Percentiles rank a stretch among this genome's conserved stretches.
Conservation (phyloP, 805 yeast genomes). For the Starmera dryadoides region DNA sequence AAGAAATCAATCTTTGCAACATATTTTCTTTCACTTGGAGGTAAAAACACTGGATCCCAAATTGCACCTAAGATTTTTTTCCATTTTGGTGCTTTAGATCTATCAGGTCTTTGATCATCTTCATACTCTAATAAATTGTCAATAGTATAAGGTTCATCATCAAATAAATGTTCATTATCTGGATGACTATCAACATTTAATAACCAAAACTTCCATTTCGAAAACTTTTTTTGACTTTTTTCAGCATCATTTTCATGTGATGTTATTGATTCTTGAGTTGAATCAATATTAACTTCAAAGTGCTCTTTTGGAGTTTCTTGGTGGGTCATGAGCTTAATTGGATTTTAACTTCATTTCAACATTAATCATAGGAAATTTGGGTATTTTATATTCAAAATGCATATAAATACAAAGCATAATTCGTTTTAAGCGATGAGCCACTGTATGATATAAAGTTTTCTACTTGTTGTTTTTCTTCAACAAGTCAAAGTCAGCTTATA, state of each 20-base stretch:
- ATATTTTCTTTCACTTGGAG: constrained; percentile 3
- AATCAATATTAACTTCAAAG: too few species aligned
- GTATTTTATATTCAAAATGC: too few species aligned
- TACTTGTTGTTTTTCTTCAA: too few species aligned
- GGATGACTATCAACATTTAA: constrained; percentile 2
- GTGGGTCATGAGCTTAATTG: constrained; percentile 5
- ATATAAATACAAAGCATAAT: too few species aligned
- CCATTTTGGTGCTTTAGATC: constrained; percentile 4
- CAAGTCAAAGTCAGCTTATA: too few species aligned
- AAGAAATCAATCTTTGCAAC: constrained; percentile 6
- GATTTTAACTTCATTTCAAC: background rate
- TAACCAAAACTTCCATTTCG: constrained; percentile 1
- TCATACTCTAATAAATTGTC: constrained; percentile 3
- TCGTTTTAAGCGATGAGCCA: too few species aligned
- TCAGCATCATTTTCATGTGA: too few species aligned
- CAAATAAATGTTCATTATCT: constrained; percentile 3
- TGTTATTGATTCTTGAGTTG: too few species aligned
- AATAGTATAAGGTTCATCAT: constrained; percentile 5
- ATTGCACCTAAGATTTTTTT: constrained; percentile 5
- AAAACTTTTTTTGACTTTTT: too few species aligned
- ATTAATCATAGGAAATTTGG: too few species aligned
- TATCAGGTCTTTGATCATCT: constrained; percentile 1
- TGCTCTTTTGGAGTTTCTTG: too few species aligned
- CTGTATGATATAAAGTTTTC: too few species aligned
- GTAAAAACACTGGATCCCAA: constrained; percentile 7